phyloP scores from a whole-genome alignment of 495 filamentous ascomycete species.

The Tricharina praecox region DNA sequence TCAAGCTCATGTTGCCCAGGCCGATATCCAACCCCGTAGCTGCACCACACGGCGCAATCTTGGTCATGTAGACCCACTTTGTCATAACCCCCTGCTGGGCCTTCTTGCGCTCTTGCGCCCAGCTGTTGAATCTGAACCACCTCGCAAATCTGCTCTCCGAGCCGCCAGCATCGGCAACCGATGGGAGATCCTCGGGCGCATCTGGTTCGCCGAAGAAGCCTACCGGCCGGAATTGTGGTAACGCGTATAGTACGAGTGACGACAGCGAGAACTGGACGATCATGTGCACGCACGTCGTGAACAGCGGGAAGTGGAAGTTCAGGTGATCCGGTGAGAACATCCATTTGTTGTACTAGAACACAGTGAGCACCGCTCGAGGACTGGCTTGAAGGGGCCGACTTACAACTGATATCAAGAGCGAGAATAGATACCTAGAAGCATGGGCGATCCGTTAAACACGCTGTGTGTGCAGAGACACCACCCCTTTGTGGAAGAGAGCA shows the following conservation, averaged over 20 bases:
- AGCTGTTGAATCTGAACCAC: slow-evolving; percentile 15
- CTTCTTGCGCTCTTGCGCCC: slow-evolving; percentile 38
- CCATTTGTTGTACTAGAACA: slow-evolving; percentile 90
- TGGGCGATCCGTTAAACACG: slow-evolving; percentile 10
- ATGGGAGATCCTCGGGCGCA: neutral
- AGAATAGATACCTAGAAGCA: slow-evolving; percentile 51
- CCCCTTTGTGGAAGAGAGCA: neutral
- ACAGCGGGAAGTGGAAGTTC: slow-evolving; percentile 86
- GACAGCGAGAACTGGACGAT: slow-evolving; percentile 81
- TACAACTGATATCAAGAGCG: slow-evolving; percentile 84
- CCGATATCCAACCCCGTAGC: slow-evolving; percentile 95
- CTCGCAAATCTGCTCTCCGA: neutral
- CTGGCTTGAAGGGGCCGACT: slow-evolving; percentile 27
- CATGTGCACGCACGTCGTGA: slow-evolving; percentile 93
- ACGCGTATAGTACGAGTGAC: slow-evolving; percentile 57
- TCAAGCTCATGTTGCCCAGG: slow-evolving; percentile 84
- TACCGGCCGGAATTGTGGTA: slow-evolving; percentile 66
- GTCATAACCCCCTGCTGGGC: slow-evolving; percentile 55
- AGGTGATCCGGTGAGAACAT: slow-evolving; percentile 83
- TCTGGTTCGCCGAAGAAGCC: slow-evolving; percentile 16
- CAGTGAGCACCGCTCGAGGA: neutral
- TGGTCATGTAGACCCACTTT: slow-evolving; percentile 74
- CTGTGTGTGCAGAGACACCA: too few species aligned
- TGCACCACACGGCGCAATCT: slow-evolving; percentile 80
- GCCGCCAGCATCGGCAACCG: neutral